Base-by-base conservation (phyloP, 805 yeast genomes). In the Kazachstania psychrophila region DNA sequence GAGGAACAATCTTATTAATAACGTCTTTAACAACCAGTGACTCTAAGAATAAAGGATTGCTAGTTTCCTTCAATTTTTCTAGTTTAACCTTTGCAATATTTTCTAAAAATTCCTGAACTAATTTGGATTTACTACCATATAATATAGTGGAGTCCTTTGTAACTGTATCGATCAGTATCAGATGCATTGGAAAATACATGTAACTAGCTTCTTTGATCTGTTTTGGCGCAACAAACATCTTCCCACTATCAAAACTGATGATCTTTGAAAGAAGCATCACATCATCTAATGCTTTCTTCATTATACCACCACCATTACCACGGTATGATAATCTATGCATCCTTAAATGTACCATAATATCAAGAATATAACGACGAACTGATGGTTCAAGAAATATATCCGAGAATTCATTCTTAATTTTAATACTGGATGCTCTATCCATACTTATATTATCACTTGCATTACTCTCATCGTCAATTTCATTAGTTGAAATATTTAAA, bases 291-390 rank as follows among this genome's bases (percentile, higher is more conserved):
- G 75, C 61, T 30, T 53, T 56, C 0, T 79, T 70, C 6, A 73
- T 65, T 1, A 73, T 56, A 0, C 85, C 85, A 2, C 72, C 70
- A 3, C 56, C 60, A 34, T 49, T 53, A 10, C 52, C 51, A 26
- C 48, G 52, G 24, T 60, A 52, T 11, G 74, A 68, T 45, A 76
- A 64, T 34, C 83, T 51, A 46, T 77, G 80, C 49, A 70, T 64
- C 36, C 86, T 60, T 6, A 73, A 41, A 48, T 69, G 75, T 2
- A 77, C 64, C 25, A 74, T 60, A 6, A 79, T 64, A 51, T 78
- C 84, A 40, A 75, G 69, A 44, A 75, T 68, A 46, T 77, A 78
- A 8, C 77, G 61, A 28, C 30, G 33, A 9, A 49, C 24, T 10
- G 33, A 28, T 12, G 48, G 34, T 20, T 38, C 38, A 10, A 44